Conservation (phyloP, 1,139 yeast species). For the Taiozyma sp. region DNA sequence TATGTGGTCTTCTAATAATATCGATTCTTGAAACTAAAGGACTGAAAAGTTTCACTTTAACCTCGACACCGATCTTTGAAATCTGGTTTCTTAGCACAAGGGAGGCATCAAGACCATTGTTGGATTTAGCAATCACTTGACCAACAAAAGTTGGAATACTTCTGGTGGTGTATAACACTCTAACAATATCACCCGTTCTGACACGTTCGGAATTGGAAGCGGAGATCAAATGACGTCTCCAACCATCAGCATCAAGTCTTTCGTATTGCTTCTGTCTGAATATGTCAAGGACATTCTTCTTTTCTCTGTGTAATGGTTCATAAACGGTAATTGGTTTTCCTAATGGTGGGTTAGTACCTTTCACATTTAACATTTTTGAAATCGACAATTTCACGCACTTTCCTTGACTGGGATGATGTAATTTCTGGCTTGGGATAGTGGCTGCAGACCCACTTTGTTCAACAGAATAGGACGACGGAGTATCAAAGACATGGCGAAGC, state of each 20-base stretch:
- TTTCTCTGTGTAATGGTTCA: slow-evolving; percentile 25
- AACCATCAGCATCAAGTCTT: slow-evolving; percentile 67
- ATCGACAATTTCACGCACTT: slow-evolving; percentile 10
- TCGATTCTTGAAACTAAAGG: slow-evolving; percentile 75
- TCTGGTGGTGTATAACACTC: slow-evolving; percentile 62
- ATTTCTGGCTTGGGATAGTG: slow-evolving; percentile 11
- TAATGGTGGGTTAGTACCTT: slow-evolving; percentile 13
- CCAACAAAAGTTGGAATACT: slow-evolving; percentile 59
- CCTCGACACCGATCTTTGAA: slow-evolving; percentile 74
- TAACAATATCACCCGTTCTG: slow-evolving; percentile 77
- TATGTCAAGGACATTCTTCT: slow-evolving; percentile 19
- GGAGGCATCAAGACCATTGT: slow-evolving; percentile 65
- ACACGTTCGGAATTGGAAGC: slow-evolving; percentile 43
- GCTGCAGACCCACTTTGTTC: not conserved
- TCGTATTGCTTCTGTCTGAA: slow-evolving; percentile 24
- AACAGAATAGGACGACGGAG: slow-evolving; percentile 5
- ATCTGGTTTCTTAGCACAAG: slow-evolving; percentile 74
- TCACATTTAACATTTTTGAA: not conserved
- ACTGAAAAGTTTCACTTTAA: slow-evolving; percentile 70
- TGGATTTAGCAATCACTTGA: slow-evolving; percentile 67
- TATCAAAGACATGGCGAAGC: slow-evolving; percentile 3
- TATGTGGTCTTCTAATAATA: slow-evolving; percentile 63
- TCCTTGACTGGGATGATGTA: slow-evolving; percentile 19
- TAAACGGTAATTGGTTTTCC: slow-evolving; percentile 30
- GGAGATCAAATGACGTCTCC: slow-evolving; percentile 59